A percentile compares a stretch with the other conserved stretches of the same genome.
Conservation (phyloP, 306 rosid species). For the Rosa rugosa region DNA sequence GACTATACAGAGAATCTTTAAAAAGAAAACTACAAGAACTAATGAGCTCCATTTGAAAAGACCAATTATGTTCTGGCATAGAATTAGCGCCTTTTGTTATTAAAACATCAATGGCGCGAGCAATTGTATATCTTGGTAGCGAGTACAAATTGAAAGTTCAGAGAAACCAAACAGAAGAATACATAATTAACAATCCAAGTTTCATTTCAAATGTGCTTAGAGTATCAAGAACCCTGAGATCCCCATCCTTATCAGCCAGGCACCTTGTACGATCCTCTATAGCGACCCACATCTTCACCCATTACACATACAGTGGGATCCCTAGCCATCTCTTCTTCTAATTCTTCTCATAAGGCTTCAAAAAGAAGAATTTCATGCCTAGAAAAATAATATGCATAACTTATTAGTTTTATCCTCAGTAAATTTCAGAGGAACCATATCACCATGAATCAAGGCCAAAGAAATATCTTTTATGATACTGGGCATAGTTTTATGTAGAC, state of each 20-base stretch:
- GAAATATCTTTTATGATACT: not conserved
- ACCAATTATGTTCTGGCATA: too few species aligned
- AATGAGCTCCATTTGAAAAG: too few species aligned
- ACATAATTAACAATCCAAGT: too few species aligned
- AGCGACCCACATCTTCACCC: constrained; percentile 96
- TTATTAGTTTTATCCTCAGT: not conserved
- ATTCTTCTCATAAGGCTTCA: constrained; percentile 87
- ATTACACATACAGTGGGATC: constrained; percentile 77
- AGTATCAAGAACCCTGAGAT: constrained; percentile 88
- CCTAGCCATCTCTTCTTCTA: constrained; percentile 97
- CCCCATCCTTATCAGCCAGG: constrained; percentile 77
- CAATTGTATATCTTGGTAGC: too few species aligned
- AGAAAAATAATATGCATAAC: constrained; percentile 19
- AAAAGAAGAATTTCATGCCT: constrained; percentile 88
- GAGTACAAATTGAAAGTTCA: too few species aligned
- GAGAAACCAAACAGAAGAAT: too few species aligned
- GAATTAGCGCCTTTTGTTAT: too few species aligned
- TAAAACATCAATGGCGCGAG: too few species aligned
- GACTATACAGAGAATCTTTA: too few species aligned
- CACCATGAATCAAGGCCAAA: not conserved
- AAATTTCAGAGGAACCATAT: not conserved
- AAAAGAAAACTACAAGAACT: too few species aligned
- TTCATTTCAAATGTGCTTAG: constrained; percentile 23
- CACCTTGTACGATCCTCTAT: constrained; percentile 92
- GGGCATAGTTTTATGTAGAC: not conserved